Percentiles rank a stretch among this genome's conserved stretches.
Conservation (phyloP, 2,329 filamentous ascomycete genomes). For the Fusarium nygamai region DNA sequence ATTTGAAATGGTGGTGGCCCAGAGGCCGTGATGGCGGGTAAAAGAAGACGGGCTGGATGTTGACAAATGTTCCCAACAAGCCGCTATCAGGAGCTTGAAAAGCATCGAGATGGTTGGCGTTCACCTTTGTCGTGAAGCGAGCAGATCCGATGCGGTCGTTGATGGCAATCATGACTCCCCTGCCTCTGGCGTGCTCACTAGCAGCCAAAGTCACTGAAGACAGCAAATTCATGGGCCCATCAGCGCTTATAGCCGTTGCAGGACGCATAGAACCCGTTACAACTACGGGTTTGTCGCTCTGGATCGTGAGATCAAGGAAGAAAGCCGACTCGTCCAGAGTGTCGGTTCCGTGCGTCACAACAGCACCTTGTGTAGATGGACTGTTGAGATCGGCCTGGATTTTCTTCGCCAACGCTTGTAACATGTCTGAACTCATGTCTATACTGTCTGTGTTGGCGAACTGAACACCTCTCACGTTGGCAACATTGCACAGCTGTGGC, state of each 20-base stretch:
- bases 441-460: constrained; percentile 60
- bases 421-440: constrained; percentile 59
- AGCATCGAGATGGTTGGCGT: constrained; percentile 70
- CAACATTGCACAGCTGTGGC: constrained; percentile 63
- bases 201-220: constrained; percentile 67
- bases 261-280: constrained; percentile 72
- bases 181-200: constrained; percentile 54
- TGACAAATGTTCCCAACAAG: constrained; percentile 66
- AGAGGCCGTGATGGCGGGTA: constrained; percentile 61
- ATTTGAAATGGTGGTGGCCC: constrained; percentile 56
- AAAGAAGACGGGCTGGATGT: constrained; percentile 69
- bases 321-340: constrained; percentile 72
- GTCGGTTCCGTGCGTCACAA: constrained; percentile 73
- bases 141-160: constrained; percentile 69
- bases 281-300: constrained; percentile 67
- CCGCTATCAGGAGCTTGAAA: constrained; percentile 68
- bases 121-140: constrained; percentile 69
- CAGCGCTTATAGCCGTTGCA: constrained; percentile 69
- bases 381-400: constrained; percentile 60
- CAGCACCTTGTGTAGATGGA: constrained; percentile 57
- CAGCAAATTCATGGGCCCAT: constrained; percentile 70
- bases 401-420: constrained; percentile 58
- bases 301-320: constrained; percentile 68
- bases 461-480: constrained; percentile 64
- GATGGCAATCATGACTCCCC: constrained; percentile 68